Conservation (phyloP, 441 rosid species). For the Mallotus repandus region DNA sequence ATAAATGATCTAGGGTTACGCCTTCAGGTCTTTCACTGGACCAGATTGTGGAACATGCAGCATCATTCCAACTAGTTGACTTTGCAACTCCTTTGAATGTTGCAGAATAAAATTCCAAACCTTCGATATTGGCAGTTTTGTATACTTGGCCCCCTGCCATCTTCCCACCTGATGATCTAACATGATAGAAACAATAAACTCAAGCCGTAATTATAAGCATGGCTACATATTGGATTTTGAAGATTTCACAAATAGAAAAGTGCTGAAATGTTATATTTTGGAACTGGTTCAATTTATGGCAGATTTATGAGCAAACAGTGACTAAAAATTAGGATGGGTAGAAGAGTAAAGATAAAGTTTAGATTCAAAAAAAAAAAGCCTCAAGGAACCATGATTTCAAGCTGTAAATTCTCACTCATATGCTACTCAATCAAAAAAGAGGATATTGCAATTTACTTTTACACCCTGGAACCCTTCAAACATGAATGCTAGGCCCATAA, state of each 20-base stretch:
- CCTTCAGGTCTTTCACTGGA: constrained; percentile 43
- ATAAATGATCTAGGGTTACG: constrained; percentile 45
- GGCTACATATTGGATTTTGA: not conserved
- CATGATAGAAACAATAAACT: constrained; percentile 15
- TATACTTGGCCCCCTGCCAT: constrained; percentile 65
- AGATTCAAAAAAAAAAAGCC: not conserved
- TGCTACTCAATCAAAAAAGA: not conserved
- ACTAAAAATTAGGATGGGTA: not conserved
- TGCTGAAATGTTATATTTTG: not conserved
- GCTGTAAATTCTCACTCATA: not conserved
- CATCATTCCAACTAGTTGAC: constrained; percentile 34
- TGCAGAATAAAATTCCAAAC: constrained; percentile 74
- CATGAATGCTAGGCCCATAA: not conserved
- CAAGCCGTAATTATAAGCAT: not conserved
- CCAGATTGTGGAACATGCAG: constrained; percentile 38
- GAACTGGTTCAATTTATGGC: not conserved
- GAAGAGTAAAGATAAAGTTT: not conserved
- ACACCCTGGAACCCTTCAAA: not conserved
- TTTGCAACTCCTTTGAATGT: constrained; percentile 41
- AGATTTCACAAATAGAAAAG: not conserved
- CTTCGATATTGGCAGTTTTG: constrained; percentile 68
- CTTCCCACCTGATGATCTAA: constrained; percentile 46
- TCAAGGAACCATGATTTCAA: constrained; percentile 1
- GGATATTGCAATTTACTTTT: not conserved
- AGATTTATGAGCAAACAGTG: not conserved